Conservation (phyloP, 495 filamentous ascomycete species). For the Aspergillus affinis region DNA sequence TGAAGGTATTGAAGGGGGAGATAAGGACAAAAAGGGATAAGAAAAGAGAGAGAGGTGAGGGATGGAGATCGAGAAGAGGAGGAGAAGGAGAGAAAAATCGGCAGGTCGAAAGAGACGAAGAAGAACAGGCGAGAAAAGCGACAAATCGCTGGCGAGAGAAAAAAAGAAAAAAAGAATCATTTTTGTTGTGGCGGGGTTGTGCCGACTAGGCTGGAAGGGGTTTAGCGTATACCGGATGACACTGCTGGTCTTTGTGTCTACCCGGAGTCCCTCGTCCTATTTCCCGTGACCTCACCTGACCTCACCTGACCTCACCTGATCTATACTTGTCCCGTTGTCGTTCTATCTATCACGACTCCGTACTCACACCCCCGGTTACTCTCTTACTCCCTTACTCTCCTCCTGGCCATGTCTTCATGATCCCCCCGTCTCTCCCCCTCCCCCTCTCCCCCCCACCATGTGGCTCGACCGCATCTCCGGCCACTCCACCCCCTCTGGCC, state of each 20-base stretch:
- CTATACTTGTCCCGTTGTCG: background rate
- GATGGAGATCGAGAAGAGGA: constrained; percentile 16
- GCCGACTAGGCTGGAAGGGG: constrained; percentile 31
- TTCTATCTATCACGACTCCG: background rate
- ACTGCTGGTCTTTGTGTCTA: constrained; percentile 7
- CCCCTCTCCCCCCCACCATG: constrained; percentile 50
- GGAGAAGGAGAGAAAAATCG: constrained; percentile 23
- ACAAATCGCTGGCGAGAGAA: constrained; percentile 27
- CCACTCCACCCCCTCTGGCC: constrained; percentile 63
- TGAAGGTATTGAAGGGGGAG: constrained; percentile 27
- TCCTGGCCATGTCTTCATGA: too few species aligned
- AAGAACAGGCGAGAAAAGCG: constrained; percentile 23
- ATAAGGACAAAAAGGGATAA: constrained; percentile 4
- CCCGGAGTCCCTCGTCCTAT: constrained; percentile 6
- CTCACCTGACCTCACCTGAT: background rate
- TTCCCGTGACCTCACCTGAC: too few species aligned
- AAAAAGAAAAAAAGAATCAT: constrained; percentile 26
- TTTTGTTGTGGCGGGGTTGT: constrained; percentile 42
- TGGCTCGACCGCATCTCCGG: constrained; percentile 86
- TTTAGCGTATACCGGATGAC: constrained; percentile 24
- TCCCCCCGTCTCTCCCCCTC: background rate
- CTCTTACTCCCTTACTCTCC: too few species aligned
- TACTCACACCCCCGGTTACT: too few species aligned
- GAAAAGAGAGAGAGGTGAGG: constrained; percentile 15
- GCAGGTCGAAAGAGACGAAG: constrained; percentile 13